These are phyloP conservation scores for Pichia cabralensis DNA, from an alignment of 805 yeast genomes.

Conservation along the genomic window DNA sequence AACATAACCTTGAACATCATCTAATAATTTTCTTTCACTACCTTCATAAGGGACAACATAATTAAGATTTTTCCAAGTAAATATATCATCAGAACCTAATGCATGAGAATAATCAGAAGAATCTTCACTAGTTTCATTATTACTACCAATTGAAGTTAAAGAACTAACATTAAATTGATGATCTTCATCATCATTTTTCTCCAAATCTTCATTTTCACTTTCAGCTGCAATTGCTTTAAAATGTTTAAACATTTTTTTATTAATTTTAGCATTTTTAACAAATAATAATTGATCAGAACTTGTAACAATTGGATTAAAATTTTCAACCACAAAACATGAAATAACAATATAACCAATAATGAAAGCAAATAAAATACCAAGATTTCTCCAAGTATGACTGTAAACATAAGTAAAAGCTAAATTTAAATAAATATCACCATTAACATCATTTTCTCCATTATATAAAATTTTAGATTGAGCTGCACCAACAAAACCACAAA, in stretches of 20 bases:
- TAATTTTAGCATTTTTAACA: slow-evolving; percentile 20
- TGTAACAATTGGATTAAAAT: slow-evolving; percentile 21
- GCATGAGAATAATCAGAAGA: slow-evolving; percentile 11
- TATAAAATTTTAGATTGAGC: slow-evolving; percentile 15
- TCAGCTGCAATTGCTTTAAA: slow-evolving; percentile 5
- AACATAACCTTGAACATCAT: slow-evolving; percentile 34
- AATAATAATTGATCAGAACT: slow-evolving; percentile 27
- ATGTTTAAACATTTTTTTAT: slow-evolving; percentile 18
- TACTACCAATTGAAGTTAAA: slow-evolving; percentile 7
- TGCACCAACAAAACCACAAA: slow-evolving; percentile 48
- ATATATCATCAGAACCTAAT: slow-evolving; percentile 36
- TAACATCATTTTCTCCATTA: slow-evolving; percentile 28
- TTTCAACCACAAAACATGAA: slow-evolving; percentile 23
- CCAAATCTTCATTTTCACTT: slow-evolving; percentile 2
- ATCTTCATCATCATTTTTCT: background rate
- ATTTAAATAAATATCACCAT: slow-evolving; percentile 40
- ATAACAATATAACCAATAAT: slow-evolving; percentile 30
- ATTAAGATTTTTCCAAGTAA: slow-evolving; percentile 53
- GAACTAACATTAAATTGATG: slow-evolving; percentile 1
- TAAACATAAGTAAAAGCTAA: slow-evolving; percentile 41
- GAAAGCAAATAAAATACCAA: slow-evolving; percentile 42
- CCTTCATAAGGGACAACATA: slow-evolving; percentile 45
- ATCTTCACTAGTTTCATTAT: slow-evolving; percentile 23
- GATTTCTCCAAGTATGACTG: slow-evolving; percentile 69
- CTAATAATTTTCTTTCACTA: slow-evolving; percentile 30